Base-by-base conservation (phyloP, 2,329 filamentous ascomycete genomes). In the Colletotrichum shisoi region DNA sequence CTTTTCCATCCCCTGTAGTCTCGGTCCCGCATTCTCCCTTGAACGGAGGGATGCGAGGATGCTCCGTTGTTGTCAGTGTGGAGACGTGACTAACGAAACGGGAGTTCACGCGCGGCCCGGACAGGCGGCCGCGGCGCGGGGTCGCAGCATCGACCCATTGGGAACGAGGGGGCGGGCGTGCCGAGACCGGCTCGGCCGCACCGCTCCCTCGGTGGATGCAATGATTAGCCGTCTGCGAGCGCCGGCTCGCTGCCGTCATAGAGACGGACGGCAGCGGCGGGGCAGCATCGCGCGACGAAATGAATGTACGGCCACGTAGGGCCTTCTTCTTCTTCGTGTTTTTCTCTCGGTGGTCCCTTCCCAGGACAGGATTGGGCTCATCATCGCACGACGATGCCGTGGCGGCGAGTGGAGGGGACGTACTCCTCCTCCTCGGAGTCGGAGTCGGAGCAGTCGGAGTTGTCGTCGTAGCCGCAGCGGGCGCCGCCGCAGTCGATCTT, bases 401-500 rank as follows among this genome's bases (percentile, higher is more conserved):
- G 82, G 78, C 88, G 86, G 79, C 88, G 86, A 70, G 85, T 81
- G 79, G 81, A 81, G 72, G 79, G 77, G 72, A 83, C 70, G 68
- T 74, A 72, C 69, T 75, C 73, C 48, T 71, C 72, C 64, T 86
- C 86, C 74, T 89, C 89, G n/a, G n/a, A n/a, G 48, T 74, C 79
- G 74, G 75, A 82, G 67, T 72, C 81, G 72, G 89, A 93, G 84
- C 89, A 92, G 63, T 87, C 86, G 60, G 83, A 86, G 70, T 84
- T 86, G 69, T 91, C 88, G 74, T 92, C 89, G 81, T 91, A 95
- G 75, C 92, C 92, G 81, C 94, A 97, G 77, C 92, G 90, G 69
- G 89, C 84, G 73, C 94, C 94, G 73, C 93, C 93, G 76, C 94
- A 98, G 87, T 97, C 94, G 79, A 97, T 89, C 87, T 94, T 95